Conservation (phyloP, 257 asterid genomes). For the Catharanthus roseus region DNA sequence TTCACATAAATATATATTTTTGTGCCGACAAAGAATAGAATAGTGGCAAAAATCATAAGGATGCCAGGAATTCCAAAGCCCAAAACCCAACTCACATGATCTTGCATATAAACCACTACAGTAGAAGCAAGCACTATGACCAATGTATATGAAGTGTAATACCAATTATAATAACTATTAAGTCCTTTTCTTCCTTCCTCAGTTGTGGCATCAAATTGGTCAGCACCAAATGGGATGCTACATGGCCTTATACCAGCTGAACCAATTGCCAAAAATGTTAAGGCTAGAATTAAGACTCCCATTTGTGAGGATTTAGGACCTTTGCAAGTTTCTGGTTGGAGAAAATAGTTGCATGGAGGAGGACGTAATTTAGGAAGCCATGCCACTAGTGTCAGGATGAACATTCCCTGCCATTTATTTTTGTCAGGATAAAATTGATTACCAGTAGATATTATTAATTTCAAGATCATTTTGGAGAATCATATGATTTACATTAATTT, state of each 20-base stretch:
- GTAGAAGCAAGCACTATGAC: conserved; percentile 58
- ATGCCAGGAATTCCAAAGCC: conserved; percentile 60
- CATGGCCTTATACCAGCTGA: conserved; percentile 90
- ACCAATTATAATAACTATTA: conserved; percentile 86
- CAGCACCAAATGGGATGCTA: conserved; percentile 89
- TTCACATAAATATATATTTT: conserved; percentile 47
- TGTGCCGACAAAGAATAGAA: conserved; percentile 52
- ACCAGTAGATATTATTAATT: too few relatives aligned
- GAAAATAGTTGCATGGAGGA: conserved; percentile 36
- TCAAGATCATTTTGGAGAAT: too few relatives aligned
- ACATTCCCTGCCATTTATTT: conserved; percentile 61
- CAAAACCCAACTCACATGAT: conserved; percentile 58
- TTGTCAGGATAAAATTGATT: too few relatives aligned
- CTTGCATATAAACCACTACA: conserved; percentile 66
- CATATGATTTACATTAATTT: too few relatives aligned
- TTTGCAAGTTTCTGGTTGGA: conserved; percentile 28
- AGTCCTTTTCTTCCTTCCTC: conserved; percentile 68
- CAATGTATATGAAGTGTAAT: conserved; percentile 63
- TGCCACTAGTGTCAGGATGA: conserved; percentile 55
- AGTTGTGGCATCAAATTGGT: conserved; percentile 64
- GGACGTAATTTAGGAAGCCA: conserved; percentile 70
- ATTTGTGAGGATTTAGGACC: conserved; percentile 54
- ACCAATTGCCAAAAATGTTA: conserved; percentile 53
- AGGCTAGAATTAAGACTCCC: conserved; percentile 38
- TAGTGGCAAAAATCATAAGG: conserved; percentile 50